Conservation (phyloP, 1,139 yeast genomes). For the Kluyveromyces marxianus region DNA sequence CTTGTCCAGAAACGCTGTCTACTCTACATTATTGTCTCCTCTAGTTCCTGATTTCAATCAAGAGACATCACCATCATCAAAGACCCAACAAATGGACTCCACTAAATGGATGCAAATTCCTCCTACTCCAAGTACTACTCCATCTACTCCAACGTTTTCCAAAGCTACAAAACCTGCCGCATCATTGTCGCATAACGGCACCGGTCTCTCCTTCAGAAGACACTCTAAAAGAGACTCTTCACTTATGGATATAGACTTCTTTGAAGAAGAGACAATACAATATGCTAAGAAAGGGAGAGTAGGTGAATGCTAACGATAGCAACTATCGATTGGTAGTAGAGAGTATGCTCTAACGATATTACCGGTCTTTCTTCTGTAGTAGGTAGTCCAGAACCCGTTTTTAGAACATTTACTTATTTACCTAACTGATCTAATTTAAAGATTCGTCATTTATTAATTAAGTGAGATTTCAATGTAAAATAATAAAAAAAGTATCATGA, state of each 20-base stretch:
- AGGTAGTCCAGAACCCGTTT: too few species aligned
- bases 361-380: too few species aligned
- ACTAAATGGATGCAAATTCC: slow-evolving; percentile 3
- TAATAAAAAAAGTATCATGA: too few species aligned
- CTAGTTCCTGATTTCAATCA: not conserved
- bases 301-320: slow-evolving; percentile 1
- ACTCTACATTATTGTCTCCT: slow-evolving; percentile 2
- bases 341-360: too few species aligned
- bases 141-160: slow-evolving; percentile 1
- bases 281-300: slow-evolving; percentile 1
- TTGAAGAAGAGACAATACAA: slow-evolving; percentile 8
- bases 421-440: too few species aligned
- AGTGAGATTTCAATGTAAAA: too few species aligned
- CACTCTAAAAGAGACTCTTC: slow-evolving; percentile 25
- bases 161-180: not conserved
- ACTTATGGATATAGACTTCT: slow-evolving; percentile 22
- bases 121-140: slow-evolving; percentile 4
- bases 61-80: not conserved
- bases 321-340: not conserved
- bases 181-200: not conserved
- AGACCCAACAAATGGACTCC: not conserved
- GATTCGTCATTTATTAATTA: too few species aligned
- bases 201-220: slow-evolving; percentile 1
- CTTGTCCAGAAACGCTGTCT: not conserved
- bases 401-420: too few species aligned